Conservation (phyloP, 2,329 filamentous ascomycete species). For the Zarea fungicola region DNA sequence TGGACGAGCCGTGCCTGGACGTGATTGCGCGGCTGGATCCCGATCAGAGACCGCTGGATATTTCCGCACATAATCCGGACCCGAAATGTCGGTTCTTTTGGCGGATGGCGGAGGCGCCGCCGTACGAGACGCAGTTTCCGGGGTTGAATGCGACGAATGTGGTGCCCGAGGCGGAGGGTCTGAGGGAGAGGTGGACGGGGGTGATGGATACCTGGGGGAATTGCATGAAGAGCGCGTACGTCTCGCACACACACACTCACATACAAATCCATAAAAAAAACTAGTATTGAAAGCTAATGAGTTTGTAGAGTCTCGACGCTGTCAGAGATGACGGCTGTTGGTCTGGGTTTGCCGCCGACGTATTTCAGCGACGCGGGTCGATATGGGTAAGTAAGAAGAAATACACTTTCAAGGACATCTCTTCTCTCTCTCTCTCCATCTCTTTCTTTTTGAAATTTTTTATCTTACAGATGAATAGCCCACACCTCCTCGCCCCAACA, state of each 20-base stretch:
- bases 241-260: no score
- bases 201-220: conserved; percentile 53
- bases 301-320: conserved; percentile 45
- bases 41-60: conserved; percentile 52
- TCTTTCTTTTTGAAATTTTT: neutral
- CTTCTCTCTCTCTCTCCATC: conserved; percentile 9
- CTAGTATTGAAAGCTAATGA: neutral
- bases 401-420: no score
- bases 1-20: conserved; percentile 54
- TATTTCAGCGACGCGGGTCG: conserved; percentile 51
- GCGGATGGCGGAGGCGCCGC: conserved; percentile 50
- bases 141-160: conserved; percentile 52
- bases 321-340: conserved; percentile 54
- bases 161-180: conserved; percentile 43
- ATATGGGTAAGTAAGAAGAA: conserved; percentile 52
- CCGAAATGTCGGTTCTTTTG: conserved; percentile 62
- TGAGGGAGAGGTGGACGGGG: conserved; percentile 46
- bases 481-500: conserved; percentile 56
- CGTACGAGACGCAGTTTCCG: conserved; percentile 51
- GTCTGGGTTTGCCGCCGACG: conserved; percentile 46
- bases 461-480: conserved; percentile 34
- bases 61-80: conserved; percentile 50
- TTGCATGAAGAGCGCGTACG: conserved; percentile 56
- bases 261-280: no score
- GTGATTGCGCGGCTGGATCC: conserved; percentile 51